Evolutionary conservation across 2,329 filamentous ascomycete species (phyloP), one percentile per base, ranked within the genome.

Genomic region (Paracorniculantispora psalliotae): DNA sequence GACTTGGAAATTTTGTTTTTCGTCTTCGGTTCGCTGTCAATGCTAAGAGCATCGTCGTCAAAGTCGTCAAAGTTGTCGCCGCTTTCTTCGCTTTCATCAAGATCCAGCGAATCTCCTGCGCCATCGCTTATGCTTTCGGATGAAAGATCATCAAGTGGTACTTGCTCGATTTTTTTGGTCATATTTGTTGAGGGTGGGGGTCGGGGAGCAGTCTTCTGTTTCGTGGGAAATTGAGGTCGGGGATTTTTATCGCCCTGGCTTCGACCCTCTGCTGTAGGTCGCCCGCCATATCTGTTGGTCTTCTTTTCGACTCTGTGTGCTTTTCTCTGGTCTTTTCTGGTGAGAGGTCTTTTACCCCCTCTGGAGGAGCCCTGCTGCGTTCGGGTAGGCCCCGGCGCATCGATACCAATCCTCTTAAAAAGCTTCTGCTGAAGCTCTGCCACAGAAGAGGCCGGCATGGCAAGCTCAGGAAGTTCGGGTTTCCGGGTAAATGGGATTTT

Each of bases 311-410:
- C 74, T 57, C 89, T 80, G 65, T 89, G 84, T 17, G 81, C 81
- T 68, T 87, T 90, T 59, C 89, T 81, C 60, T 83, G 80, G 57
- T 89, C 85, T 74, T 89, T 90, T 64, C 87, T 80, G 17, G 66
- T 67, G 17, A 59, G 46, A 23, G 63, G 48, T 63, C 62, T 59
- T 65, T 59, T 59, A 67, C 52, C 39, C 52, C 25, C 57, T 21
- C 48, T 64, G 23, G 59, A 56, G 59, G 56, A 58, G 9, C 52
- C 59, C 9, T 61, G 58, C 10, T 64, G 50, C 43, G 53, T 63
- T 19, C 41, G 59, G 46, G 44, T 47, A 50, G 56, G 62, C 12
- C 65, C 66, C 10, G 70, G 67, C 2, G 67, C 62, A 50, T 69
- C 67, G 57, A 76, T 59, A 5, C 73, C 73, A 57, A 76, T 71